phyloP scores from a whole-genome alignment of 2,329 filamentous ascomycete species.

The Endocalyx cinctus region DNA sequence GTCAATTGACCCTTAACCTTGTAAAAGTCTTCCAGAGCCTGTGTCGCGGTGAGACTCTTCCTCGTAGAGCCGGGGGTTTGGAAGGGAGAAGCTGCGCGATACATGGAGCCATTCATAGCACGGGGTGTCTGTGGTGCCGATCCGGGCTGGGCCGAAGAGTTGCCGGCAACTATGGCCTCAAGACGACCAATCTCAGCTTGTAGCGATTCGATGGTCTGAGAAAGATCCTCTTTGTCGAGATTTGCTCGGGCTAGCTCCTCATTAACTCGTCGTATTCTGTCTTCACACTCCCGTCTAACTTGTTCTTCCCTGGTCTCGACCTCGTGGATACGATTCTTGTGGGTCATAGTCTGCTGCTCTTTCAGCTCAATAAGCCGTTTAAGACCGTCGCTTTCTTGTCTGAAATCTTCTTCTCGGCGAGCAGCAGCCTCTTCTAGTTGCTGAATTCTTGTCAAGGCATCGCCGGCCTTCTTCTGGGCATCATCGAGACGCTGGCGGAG shows the following conservation, averaged over 20 bases:
- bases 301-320: constrained; percentile 60
- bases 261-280: constrained; percentile 51
- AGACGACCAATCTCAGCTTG: constrained; percentile 51
- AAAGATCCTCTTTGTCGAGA: constrained; percentile 40
- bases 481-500: constrained; percentile 79
- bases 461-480: constrained; percentile 80
- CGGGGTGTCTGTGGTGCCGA: constrained; percentile 59
- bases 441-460: constrained; percentile 75
- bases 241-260: constrained; percentile 54
- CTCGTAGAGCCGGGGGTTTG: constrained; percentile 56
- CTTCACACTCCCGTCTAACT: constrained; percentile 62
- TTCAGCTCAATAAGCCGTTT: constrained; percentile 79
- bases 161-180: constrained; percentile 43
- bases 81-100: constrained; percentile 57
- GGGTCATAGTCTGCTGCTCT: constrained; percentile 68
- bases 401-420: constrained; percentile 79
- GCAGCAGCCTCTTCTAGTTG: constrained; percentile 80
- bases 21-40: constrained; percentile 60
- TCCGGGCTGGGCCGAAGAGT: constrained; percentile 31
- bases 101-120: constrained; percentile 47
- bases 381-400: constrained; percentile 77
- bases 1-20: constrained; percentile 69
- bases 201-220: constrained; percentile 45
- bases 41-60: constrained; percentile 56
- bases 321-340: constrained; percentile 65